Evolutionary conservation across 2,329 filamentous ascomycete species (phyloP).

Genomic region (Pseudonectria foliicola): DNA sequence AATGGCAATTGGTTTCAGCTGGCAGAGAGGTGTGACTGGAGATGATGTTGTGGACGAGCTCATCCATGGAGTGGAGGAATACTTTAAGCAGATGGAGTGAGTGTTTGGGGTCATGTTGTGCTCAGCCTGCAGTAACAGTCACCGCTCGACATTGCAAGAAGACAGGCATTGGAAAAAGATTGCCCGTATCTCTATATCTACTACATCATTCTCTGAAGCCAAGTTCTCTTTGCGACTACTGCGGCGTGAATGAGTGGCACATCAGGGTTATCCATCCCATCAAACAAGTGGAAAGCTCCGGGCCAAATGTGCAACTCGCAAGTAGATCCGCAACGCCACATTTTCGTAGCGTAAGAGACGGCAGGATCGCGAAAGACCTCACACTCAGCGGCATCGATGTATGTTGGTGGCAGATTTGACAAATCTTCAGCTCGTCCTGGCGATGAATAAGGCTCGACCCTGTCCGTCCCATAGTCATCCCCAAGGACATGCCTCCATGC

Average conservation of each 20-base stretch:
- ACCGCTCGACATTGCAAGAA: too few species aligned
- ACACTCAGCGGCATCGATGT: conserved; percentile 15
- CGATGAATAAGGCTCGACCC: conserved; percentile 10
- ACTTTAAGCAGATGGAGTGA: too few species aligned
- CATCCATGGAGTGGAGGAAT: not conserved
- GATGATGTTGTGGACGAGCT: conserved; percentile 9
- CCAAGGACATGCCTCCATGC: conserved; percentile 11
- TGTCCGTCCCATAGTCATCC: conserved; percentile 5
- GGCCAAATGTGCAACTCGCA: conserved; percentile 17
- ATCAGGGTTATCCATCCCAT: conserved; percentile 10
- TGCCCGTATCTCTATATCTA: too few species aligned
- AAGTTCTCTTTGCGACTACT: conserved; percentile 8
- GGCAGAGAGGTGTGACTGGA: conserved; percentile 31
- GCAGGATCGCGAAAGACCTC: conserved; percentile 17
- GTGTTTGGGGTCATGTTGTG: too few species aligned
- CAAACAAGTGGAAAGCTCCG: conserved; percentile 12
- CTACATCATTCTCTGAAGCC: conserved; percentile 9
- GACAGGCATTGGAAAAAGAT: too few species aligned
- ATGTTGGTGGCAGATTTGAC: conserved; percentile 10
- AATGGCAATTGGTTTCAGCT: conserved; percentile 32
- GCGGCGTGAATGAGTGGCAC: conserved; percentile 11
- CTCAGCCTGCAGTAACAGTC: too few species aligned
- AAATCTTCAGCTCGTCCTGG: conserved; percentile 12
- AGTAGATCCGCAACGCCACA: conserved; percentile 14
- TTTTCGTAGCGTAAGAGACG: conserved; percentile 9